phyloP scores from a whole-genome alignment of 2,329 filamentous ascomycete species.

The Geosmithia morbida region DNA sequence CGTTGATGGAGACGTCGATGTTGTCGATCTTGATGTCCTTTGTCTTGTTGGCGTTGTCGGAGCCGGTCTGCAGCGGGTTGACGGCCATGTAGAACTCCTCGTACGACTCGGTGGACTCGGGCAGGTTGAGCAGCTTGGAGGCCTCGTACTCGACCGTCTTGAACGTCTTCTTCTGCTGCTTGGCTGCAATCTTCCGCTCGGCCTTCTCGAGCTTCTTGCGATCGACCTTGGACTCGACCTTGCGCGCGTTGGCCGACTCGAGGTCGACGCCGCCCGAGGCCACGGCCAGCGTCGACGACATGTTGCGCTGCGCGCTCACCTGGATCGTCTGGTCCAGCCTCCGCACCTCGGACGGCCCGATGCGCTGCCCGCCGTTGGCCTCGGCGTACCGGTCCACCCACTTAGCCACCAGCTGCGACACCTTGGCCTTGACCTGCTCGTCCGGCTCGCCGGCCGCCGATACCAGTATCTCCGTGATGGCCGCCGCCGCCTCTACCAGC shows the following conservation, averaged over 20 bases:
- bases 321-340: constrained; percentile 90
- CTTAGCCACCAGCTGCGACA: constrained; percentile 74
- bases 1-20: constrained; percentile 86
- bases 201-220: constrained; percentile 99
- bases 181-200: constrained; percentile 91
- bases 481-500: constrained; percentile 67
- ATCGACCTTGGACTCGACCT: constrained; percentile 95
- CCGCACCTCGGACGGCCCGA: constrained; percentile 62
- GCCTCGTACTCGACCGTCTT: constrained; percentile 98
- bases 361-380: constrained; percentile 55
- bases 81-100: constrained; percentile 99
- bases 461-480: constrained; percentile 76
- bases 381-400: constrained; percentile 74
- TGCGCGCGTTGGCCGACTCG: constrained; percentile 81
- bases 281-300: constrained; percentile 88
- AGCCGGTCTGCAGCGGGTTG: constrained; percentile 82
- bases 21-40: constrained; percentile 98
- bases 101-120: constrained; percentile 77
- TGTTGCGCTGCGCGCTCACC: constrained; percentile 84
- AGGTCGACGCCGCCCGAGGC: constrained; percentile 76
- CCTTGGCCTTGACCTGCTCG: constrained; percentile 55
- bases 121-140: constrained; percentile 71
- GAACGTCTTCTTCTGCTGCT: constrained; percentile 96
- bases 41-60: constrained; percentile 61
- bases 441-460: constrained; percentile 84